These are phyloP conservation scores for Solanum hybrid DNA, from an alignment of 305 asterid genomes.

Conservation along the genomic window DNA sequence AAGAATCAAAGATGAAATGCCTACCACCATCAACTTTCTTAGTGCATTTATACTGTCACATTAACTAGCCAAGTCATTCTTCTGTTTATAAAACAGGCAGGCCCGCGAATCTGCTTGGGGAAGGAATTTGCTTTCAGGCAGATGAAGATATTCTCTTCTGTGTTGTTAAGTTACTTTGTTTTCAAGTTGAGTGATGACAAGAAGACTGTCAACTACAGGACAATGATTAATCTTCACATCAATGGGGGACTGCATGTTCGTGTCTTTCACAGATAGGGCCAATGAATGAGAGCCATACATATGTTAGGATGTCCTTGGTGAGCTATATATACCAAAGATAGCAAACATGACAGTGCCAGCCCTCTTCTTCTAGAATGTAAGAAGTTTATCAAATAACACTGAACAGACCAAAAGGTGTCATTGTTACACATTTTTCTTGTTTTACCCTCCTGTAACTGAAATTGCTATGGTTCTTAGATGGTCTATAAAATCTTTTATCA, in stretches of 20 bases:
- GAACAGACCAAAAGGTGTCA: background rate
- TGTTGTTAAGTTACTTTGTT: background rate
- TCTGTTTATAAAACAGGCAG: slow-evolving; percentile 8
- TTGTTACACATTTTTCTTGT: background rate
- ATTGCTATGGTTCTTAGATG: background rate
- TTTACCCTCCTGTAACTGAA: background rate
- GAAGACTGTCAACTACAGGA: slow-evolving; percentile 3
- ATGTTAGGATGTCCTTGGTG: background rate
- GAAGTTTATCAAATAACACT: background rate
- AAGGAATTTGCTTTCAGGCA: slow-evolving; percentile 19
- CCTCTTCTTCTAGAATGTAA: background rate
- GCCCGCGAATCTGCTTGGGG: slow-evolving; percentile 13
- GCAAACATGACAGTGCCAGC: background rate
- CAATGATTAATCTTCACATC: slow-evolving; percentile 10
- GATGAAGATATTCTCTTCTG: slow-evolving; percentile 17
- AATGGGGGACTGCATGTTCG: slow-evolving; percentile 10
- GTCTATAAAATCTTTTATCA: background rate
- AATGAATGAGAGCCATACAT: background rate
- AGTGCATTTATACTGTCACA: background rate
- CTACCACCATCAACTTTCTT: background rate
- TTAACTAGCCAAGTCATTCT: background rate
- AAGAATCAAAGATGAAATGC: background rate
- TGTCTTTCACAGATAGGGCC: background rate
- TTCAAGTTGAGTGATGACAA: slow-evolving; percentile 9
- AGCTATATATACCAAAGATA: background rate